Conservation (phyloP, 192 early-diverging fungal genomes). For the Gamsiella multidivaricata region DNA sequence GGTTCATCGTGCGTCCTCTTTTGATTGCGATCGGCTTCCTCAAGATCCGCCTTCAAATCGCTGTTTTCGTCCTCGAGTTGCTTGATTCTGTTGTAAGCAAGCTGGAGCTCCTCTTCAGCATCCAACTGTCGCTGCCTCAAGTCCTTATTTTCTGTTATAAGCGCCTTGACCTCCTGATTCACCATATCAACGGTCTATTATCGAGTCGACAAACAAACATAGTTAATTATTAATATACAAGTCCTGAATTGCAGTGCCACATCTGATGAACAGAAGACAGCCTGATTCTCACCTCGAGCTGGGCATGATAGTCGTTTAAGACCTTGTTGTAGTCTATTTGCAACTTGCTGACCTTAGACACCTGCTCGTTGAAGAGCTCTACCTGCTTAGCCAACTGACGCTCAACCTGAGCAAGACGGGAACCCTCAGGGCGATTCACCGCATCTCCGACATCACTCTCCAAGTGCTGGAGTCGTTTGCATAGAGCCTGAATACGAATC, state of each 20-base stretch:
- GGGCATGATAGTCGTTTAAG: slow-evolving; percentile 78
- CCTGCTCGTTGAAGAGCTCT: slow-evolving; percentile 48
- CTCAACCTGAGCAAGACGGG: slow-evolving; percentile 49
- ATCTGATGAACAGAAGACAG: slow-evolving; percentile 4
- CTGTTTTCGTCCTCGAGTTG: slow-evolving; percentile 59
- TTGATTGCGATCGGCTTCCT: slow-evolving; percentile 23
- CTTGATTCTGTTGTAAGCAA: slow-evolving; percentile 57
- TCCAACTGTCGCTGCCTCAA: slow-evolving; percentile 73
- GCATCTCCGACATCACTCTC: slow-evolving; percentile 67
- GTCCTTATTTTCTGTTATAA: slow-evolving; percentile 75
- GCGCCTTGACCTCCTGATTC: slow-evolving; percentile 71
- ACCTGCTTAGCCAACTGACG: slow-evolving; percentile 52
- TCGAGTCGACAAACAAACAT: no score
- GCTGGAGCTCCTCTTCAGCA: slow-evolving; percentile 62
- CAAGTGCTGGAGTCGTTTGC: slow-evolving; percentile 74
- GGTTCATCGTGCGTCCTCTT: slow-evolving; percentile 16
- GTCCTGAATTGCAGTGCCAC: no score
- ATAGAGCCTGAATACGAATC: slow-evolving; percentile 65
- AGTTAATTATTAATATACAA: no score
- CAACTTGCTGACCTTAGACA: slow-evolving; percentile 46
- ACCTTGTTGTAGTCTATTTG: slow-evolving; percentile 72
- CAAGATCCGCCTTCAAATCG: slow-evolving; percentile 38
- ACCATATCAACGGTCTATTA: slow-evolving; percentile 75
- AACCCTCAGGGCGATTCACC: slow-evolving; percentile 36
- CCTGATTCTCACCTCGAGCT: slow-evolving; percentile 69